Percentiles rank a stretch among this genome's conserved stretches.
phyloP scores from a whole-genome alignment of 2,329 filamentous ascomycete genomes.

The Microthyrium microscopicum region DNA sequence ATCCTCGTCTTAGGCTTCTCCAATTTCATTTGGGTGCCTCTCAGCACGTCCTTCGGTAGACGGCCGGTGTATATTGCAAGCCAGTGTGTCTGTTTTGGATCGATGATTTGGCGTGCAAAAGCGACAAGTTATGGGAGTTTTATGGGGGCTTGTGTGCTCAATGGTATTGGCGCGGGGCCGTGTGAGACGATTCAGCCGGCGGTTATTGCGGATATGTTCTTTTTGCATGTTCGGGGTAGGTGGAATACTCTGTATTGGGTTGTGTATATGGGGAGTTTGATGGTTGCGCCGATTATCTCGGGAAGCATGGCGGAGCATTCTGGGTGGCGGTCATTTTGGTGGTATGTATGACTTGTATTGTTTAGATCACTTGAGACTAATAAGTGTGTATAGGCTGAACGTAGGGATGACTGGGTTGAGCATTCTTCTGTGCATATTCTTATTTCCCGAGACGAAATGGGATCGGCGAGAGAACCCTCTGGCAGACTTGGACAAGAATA shows the following conservation, averaged over 20 bases:
- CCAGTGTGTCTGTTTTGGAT: slow-evolving; percentile 34
- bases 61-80: slow-evolving; percentile 37
- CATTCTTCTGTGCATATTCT: slow-evolving; percentile 36
- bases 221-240: slow-evolving; percentile 46
- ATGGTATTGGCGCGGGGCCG: slow-evolving; percentile 17
- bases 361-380: background rate
- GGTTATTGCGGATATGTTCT: slow-evolving; percentile 48
- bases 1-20: slow-evolving; percentile 42
- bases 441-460: slow-evolving; percentile 49
- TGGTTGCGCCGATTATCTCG: slow-evolving; percentile 40
- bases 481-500: slow-evolving; percentile 11
- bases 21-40: slow-evolving; percentile 43
- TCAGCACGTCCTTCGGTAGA: slow-evolving; percentile 37
- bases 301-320: slow-evolving; percentile 42
- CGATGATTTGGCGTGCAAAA: slow-evolving; percentile 40
- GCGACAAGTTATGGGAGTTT: slow-evolving; percentile 43
- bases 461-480: slow-evolving; percentile 28
- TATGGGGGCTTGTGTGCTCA: slow-evolving; percentile 40
- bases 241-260: slow-evolving; percentile 47
- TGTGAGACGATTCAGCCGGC: slow-evolving; percentile 45
- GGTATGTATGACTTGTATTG: slow-evolving; percentile 1
- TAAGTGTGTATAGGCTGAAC: slow-evolving; percentile 31
- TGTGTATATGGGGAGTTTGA: slow-evolving; percentile 44
- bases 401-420: slow-evolving; percentile 35
- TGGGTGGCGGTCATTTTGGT: slow-evolving; percentile 49